phyloP scores from a whole-genome alignment of 2,329 filamentous ascomycete genomes.

The Calonectria fujianensis region DNA sequence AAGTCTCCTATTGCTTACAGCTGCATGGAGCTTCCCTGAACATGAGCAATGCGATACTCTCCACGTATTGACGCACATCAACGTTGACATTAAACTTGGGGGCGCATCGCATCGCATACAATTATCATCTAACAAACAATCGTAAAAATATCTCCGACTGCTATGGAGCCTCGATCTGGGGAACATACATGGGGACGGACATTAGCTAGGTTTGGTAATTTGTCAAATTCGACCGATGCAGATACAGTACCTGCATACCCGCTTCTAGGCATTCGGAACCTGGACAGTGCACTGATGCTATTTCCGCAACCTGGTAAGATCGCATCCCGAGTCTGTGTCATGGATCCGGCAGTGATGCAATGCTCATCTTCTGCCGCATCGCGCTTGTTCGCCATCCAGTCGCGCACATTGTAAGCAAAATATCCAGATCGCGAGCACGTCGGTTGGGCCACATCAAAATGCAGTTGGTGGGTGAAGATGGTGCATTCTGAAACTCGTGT shows the following conservation, averaged over 20 bases:
- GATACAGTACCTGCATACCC: constrained; percentile 26
- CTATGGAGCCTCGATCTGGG: constrained; percentile 19
- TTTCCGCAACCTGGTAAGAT: constrained; percentile 13
- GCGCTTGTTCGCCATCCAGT: constrained; percentile 1
- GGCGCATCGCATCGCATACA: neutral
- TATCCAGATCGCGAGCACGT: neutral
- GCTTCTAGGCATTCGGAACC: constrained; percentile 6
- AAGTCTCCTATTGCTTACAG: neutral
- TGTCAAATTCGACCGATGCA: constrained; percentile 23
- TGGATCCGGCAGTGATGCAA: constrained; percentile 1
- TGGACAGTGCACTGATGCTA: constrained; percentile 22
- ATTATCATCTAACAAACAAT: neutral
- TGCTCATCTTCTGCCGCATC: neutral
- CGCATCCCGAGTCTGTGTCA: constrained; percentile 4
- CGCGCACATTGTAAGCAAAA: neutral
- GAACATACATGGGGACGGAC: constrained; percentile 16
- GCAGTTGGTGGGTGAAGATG: constrained; percentile 5
- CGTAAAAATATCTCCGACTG: neutral
- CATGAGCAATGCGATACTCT: neutral
- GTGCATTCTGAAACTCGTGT: constrained; percentile 27
- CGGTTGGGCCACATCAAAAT: neutral
- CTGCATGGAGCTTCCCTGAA: constrained; percentile 7
- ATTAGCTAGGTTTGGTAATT: constrained; percentile 23
- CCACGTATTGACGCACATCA: neutral
- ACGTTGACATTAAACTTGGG: neutral